Base-by-base conservation (phyloP, 768 basidiomycete genomes). In the Tricholoma hemisulphureum region DNA sequence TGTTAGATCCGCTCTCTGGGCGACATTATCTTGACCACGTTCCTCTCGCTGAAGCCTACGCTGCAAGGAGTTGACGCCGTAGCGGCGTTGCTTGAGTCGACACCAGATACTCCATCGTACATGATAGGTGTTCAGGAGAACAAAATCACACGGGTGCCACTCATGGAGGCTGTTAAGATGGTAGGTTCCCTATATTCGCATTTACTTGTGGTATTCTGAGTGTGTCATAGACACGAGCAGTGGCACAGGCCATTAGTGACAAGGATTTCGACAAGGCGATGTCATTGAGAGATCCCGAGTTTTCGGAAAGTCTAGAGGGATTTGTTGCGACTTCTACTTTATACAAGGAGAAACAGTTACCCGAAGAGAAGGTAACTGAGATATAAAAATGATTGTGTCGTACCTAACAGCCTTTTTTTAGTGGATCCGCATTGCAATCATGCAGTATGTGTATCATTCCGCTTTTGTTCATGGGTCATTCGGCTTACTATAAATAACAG, bases 61-160 rank as follows among this genome's bases (percentile, higher is more conserved):
- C 76, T 98, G n/a, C 95, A 99, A 79, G 95, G 94, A 53, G 82
- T 94, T 28, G 91, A 97, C 67, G 96, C 97, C 1, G 90, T 98
- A 50, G 83, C 94, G 53, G 90, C 93, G 2, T 78, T 98, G 24
- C 77, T 98, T 6, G 86, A 89, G 64, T 84, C 96, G 0, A 90
- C 85, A 0, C 93, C 95, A 4, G 84, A 89, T 18, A 93, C 91
- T 0, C 96, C 96, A 4, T 96, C 94, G 0, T 98, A 95, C 69
- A 96, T 99, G 89, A 98, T 99, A 67, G 95, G 97, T 21, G 80
- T 97, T 35, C 83, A 85, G 61, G 95, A 98, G 75, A 98, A 97
- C 77, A 96, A 96, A 76, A 92, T 99, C 63, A 94, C 82, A 7
- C 84, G 93, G 24, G 88, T 95, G 8, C 93, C 94, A 13, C 76